Conservation (phyloP, 2,329 filamentous ascomycete genomes). For the Diaporthe amygdali region DNA sequence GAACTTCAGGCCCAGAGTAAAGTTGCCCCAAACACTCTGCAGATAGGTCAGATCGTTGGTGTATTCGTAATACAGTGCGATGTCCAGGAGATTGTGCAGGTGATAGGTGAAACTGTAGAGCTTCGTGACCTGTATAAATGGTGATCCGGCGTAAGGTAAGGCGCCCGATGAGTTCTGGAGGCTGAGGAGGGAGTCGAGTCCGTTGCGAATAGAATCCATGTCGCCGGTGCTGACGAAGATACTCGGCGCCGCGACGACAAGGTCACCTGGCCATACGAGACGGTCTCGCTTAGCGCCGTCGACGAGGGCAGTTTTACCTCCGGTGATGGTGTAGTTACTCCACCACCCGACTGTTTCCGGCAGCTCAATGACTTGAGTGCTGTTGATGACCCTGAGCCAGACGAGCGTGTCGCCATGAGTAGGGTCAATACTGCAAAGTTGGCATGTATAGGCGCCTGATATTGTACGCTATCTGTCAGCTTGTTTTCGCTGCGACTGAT, state of each 20-base stretch:
- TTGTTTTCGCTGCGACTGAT: background rate
- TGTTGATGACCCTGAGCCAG: conserved; percentile 19
- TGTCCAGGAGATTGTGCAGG: conserved; percentile 62
- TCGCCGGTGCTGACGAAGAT: conserved; percentile 61
- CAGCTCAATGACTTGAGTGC: conserved; percentile 16
- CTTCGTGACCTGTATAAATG: conserved; percentile 37
- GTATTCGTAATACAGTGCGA: conserved; percentile 63
- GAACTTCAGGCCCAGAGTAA: conserved; percentile 51
- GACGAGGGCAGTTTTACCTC: conserved; percentile 35
- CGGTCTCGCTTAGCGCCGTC: conserved; percentile 66
- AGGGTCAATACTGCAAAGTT: conserved; percentile 26
- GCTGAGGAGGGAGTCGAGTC: conserved; percentile 52
- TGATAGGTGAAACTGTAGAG: conserved; percentile 59
- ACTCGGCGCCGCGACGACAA: conserved; percentile 59
- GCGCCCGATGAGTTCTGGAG: conserved; percentile 40
- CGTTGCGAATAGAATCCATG: conserved; percentile 54
- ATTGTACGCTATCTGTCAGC: background rate
- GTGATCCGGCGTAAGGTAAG: conserved; percentile 55
- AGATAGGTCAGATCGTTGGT: conserved; percentile 57
- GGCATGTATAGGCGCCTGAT: conserved; percentile 2
- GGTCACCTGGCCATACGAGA: conserved; percentile 66
- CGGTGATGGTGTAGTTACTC: conserved; percentile 36
- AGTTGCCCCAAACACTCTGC: conserved; percentile 50
- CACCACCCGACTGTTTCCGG: conserved; percentile 18
- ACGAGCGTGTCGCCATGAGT: conserved; percentile 21